Conservation (phyloP, 2,329 filamentous ascomycete genomes). For the Neofusicoccum parvum region DNA sequence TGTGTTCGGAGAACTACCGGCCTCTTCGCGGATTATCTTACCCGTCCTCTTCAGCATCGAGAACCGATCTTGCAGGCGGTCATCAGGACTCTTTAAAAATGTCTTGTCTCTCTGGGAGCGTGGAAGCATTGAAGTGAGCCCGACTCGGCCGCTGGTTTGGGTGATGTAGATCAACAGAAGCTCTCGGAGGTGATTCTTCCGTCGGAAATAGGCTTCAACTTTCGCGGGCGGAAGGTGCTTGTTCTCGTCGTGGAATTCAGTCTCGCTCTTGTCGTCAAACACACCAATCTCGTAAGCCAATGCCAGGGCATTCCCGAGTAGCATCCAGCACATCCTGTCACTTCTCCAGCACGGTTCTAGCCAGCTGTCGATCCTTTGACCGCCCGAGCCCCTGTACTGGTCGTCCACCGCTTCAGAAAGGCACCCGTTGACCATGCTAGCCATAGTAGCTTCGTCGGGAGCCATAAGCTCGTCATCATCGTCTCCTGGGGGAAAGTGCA, state of each 20-base stretch:
- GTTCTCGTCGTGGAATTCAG: conserved; percentile 52
- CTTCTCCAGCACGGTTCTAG: conserved; percentile 89
- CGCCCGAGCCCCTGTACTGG: conserved; percentile 64
- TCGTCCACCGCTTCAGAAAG: conserved; percentile 10
- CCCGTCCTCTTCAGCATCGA: conserved; percentile 22
- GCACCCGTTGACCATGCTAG: conserved; percentile 23
- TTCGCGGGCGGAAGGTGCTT: conserved; percentile 50
- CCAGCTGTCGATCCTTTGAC: conserved; percentile 89
- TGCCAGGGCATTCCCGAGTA: conserved; percentile 86
- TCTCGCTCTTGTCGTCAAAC: conserved; percentile 84
- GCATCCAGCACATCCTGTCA: conserved; percentile 97
- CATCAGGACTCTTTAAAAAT: conserved; percentile 33
- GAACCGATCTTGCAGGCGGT: conserved; percentile 40
- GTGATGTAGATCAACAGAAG: conserved; percentile 88
- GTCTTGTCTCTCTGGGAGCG: conserved; percentile 34
- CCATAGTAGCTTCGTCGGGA: conserved; percentile 56
- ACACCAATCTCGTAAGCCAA: conserved; percentile 92
- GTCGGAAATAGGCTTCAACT: conserved; percentile 74
- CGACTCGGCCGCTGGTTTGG: conserved; percentile 88
- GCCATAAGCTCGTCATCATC: conserved; percentile 67
- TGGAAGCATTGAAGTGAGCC: conserved; percentile 92
- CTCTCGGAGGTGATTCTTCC: conserved; percentile 79
- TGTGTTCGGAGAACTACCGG: conserved; percentile 13
- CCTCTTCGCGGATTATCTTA: conserved; percentile 15
- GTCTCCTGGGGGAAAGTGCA: conserved; percentile 83